Evolutionary conservation across 257 asterid species (phyloP).

Genomic region (Ligustrum vulgare): DNA sequence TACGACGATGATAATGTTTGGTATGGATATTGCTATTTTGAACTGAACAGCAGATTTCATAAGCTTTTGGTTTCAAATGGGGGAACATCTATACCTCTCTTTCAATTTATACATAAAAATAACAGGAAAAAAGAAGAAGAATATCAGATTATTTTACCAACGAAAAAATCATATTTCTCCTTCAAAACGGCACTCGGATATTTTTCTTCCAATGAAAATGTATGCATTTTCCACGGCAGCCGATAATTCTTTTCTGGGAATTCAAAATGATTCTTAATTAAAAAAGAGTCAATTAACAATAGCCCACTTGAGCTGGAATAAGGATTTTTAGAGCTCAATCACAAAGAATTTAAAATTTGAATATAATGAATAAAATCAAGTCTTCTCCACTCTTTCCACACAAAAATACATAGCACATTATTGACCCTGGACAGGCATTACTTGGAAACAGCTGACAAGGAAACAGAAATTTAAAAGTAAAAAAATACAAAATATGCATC

Average conservation of each 20-base stretch:
- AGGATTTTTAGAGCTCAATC: not conserved
- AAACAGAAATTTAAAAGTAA: slow-evolving; percentile 14
- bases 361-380: slow-evolving; percentile 6
- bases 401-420: slow-evolving; percentile 19
- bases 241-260: not conserved
- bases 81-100: not conserved
- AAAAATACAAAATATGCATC: slow-evolving; percentile 14
- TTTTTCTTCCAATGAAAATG: not conserved
- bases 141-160: not conserved
- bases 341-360: not conserved
- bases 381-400: slow-evolving; percentile 10
- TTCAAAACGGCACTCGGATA: not conserved
- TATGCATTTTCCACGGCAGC: not conserved
- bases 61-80: not conserved
- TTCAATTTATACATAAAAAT: not conserved
- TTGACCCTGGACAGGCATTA: slow-evolving; percentile 6
- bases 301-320: slow-evolving; percentile 5
- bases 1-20: not conserved
- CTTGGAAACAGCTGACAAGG: slow-evolving; percentile 18
- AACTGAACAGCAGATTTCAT: not conserved
- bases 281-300: not conserved
- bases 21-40: too few species aligned
- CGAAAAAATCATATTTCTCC: not conserved
- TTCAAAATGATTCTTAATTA: not conserved
- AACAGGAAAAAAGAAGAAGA: not conserved